Evolutionary conservation across 345 rosid species (phyloP), one percentile per base, ranked within the genome.

Genomic region (Physaria fendleri): DNA sequence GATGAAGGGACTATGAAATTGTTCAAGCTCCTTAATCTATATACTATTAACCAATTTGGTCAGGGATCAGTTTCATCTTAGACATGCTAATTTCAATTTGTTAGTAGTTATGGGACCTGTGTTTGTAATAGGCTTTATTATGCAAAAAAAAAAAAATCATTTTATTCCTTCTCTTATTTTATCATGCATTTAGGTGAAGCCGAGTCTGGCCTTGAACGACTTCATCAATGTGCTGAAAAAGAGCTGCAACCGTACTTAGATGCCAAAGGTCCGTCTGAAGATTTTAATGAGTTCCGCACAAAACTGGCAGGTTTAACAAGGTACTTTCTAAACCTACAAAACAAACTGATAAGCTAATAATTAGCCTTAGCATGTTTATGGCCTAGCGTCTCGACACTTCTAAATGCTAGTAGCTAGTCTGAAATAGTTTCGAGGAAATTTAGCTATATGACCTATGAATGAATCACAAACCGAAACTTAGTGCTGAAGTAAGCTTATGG

Each of bases 171-270:
- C 12, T 40, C 57, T 50, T 55, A 11, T 20, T 16, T 35, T 27
- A 40, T 25, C 42, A 6, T 62, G 16, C 27, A 12, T 74, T 35
- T 74, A 88, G 96, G 96, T 10, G 92, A 88, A 65, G 96, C 96
- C 8, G 92, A 88, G 77, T 79, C 95, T 15, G 91, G 95, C 15
- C 79, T 87, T 72, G 95, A 87, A 60, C 77, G 95, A 10, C 95
- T 87, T 68, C 95, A 87, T 78, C 95, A 84, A 63, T 84, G 95
- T 56, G 91, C 89, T 18, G 95, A 87, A 77, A 87, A 87, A 79
- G 95, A 87, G 71, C 78, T 87, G 33, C 82, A 78, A 51, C 40
- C 71, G 39, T 82, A 80, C 75, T 72, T 79, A 28, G 66, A 52
- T 40, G 74, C 83, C 6, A 78, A 79, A 28, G 91, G 87, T 41